These are phyloP conservation scores for Glaciozyma martinii DNA, from an alignment of 768 basidiomycete genomes.

Conservation along the genomic window DNA sequence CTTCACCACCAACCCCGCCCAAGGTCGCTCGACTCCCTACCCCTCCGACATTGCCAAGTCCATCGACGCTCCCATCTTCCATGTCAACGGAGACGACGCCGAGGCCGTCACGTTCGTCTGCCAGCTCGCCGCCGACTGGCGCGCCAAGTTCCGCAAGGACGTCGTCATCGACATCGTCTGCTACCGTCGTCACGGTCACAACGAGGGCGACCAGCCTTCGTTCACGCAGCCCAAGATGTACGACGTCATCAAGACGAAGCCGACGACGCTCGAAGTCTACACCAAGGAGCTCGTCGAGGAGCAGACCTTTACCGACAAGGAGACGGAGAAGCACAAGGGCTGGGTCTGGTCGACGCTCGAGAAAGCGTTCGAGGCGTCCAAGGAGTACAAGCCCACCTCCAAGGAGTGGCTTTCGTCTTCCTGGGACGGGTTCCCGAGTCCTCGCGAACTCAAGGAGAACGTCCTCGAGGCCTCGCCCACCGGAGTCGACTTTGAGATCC, in stretches of 20 bases:
- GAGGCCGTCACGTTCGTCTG: slow-evolving; percentile 98
- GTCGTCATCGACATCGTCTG: slow-evolving; percentile 98
- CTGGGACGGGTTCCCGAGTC: slow-evolving; percentile 98
- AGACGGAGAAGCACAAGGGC: slow-evolving; percentile 95
- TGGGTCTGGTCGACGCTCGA: slow-evolving; percentile 99
- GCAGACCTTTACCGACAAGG: slow-evolving; percentile 87
- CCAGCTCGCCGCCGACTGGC: slow-evolving; percentile 94
- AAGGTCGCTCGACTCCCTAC: slow-evolving; percentile 94
- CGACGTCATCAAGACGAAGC: slow-evolving; percentile 70
- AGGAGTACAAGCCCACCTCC: slow-evolving; percentile 88
- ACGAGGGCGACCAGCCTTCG: slow-evolving; percentile 96
- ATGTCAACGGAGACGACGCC: slow-evolving; percentile 94
- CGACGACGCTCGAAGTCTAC: slow-evolving; percentile 76
- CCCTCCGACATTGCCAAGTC: slow-evolving; percentile 97
- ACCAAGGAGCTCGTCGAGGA: slow-evolving; percentile 81
- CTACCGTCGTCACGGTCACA: slow-evolving; percentile 96
- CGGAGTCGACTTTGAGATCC: slow-evolving; percentile 63
- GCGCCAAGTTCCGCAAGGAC: slow-evolving; percentile 97
- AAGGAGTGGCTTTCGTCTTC: slow-evolving; percentile 97
- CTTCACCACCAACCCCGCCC: slow-evolving; percentile 97
- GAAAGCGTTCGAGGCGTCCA: slow-evolving; percentile 82
- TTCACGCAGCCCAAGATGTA: slow-evolving; percentile 99
- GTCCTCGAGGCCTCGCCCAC: slow-evolving; percentile 85
- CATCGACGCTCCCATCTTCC: slow-evolving; percentile 97
- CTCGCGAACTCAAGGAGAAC: slow-evolving; percentile 85